Percentiles rank a stretch among this genome's conserved stretches.
These are phyloP conservation scores for Clitopilus hobsonii DNA, from an alignment of 768 basidiomycete species.

Conservation along the genomic window DNA sequence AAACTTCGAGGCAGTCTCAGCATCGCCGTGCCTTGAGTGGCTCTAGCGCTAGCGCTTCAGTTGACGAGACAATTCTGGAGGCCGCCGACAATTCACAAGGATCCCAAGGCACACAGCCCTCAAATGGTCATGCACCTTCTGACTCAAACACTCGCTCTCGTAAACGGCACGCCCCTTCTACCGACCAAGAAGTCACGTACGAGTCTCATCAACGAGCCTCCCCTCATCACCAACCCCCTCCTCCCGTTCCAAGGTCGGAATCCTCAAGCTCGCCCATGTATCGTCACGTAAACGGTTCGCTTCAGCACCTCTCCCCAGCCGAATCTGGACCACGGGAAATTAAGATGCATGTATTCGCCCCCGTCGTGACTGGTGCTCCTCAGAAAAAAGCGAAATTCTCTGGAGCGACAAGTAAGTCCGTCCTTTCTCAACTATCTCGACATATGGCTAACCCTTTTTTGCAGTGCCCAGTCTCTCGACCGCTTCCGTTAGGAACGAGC, in stretches of 20 bases:
- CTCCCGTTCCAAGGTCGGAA: constrained; percentile 4
- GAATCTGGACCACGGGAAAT: constrained; percentile 36
- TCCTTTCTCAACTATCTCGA: not conserved
- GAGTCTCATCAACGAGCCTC: constrained; percentile 5
- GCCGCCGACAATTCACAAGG: constrained; percentile 26
- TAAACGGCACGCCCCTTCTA: not conserved
- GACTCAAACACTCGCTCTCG: not conserved
- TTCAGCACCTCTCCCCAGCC: constrained; percentile 9
- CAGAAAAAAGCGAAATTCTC: constrained; percentile 58
- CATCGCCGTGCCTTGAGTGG: constrained; percentile 20
- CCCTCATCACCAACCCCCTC: constrained; percentile 8
- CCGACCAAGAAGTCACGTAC: not conserved
- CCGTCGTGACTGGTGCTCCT: constrained; percentile 69
- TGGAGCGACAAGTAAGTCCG: constrained; percentile 7
- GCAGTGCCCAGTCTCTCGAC: constrained; percentile 3
- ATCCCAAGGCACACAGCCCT: no score
- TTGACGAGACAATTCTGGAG: constrained; percentile 42
- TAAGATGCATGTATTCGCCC: constrained; percentile 69
- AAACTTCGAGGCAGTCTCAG: constrained; percentile 1
- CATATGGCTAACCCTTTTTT: not conserved
- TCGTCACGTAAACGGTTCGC: constrained; percentile 9
- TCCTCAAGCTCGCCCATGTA: constrained; percentile 6
- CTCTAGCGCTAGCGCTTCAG: constrained; percentile 31
- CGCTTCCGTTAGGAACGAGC: not conserved
- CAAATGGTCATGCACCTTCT: constrained; percentile 1